phyloP scores from a whole-genome alignment of 129 eudicot genomes.

The Artemisia tridentata region DNA sequence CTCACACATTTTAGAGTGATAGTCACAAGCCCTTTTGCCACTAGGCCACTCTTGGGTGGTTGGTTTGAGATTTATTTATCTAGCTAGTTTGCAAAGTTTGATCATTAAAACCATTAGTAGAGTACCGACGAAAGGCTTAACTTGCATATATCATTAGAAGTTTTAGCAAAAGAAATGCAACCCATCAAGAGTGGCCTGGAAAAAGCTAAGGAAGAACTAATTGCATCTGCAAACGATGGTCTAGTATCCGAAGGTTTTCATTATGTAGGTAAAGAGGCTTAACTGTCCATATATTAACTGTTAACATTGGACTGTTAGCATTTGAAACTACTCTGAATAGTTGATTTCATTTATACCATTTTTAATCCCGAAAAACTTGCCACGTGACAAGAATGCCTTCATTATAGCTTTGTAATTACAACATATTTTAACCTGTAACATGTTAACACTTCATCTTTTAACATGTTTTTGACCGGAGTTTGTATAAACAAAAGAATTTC shows the following conservation, averaged over 20 bases:
- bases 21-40: too few species aligned
- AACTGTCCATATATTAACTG: not conserved
- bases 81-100: conserved; percentile 8
- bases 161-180: conserved; percentile 99
- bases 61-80: conserved; percentile 32
- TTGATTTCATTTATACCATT: too few species aligned
- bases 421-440: too few species aligned
- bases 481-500: too few species aligned
- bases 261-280: conserved; percentile 46
- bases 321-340: too few species aligned
- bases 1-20: too few species aligned
- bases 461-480: too few species aligned
- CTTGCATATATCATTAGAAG: conserved; percentile 87
- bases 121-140: not conserved
- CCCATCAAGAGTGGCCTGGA: conserved; percentile 89
- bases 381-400: too few species aligned
- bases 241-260: conserved; percentile 81
- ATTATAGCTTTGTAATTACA: too few species aligned
- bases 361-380: too few species aligned
- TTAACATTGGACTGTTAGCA: not conserved
- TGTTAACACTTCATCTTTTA: too few species aligned
- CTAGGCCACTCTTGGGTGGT: too few species aligned
- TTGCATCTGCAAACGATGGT: conserved; percentile 89
- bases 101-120: not conserved
- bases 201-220: conserved; percentile 77